phyloP scores from a whole-genome alignment of 2,329 filamentous ascomycete genomes.

The Apiospora sp. region DNA sequence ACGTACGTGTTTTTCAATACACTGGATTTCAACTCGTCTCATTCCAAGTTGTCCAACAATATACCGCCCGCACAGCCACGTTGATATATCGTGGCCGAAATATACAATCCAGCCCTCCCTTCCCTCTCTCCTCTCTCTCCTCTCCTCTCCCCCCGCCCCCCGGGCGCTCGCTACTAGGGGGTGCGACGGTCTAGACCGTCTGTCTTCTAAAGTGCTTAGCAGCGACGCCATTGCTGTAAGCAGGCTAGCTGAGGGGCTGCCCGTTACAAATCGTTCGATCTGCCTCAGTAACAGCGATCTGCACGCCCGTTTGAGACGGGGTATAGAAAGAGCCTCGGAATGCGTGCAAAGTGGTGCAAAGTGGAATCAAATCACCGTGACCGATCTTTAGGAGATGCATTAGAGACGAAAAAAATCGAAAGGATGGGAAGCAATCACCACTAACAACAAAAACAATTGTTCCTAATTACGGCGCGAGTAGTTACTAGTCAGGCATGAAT shows the following conservation, averaged over 20 bases:
- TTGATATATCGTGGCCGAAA: not conserved
- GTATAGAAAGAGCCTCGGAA: not conserved
- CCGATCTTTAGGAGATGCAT: not conserved
- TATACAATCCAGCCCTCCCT: too few relatives aligned
- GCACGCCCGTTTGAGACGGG: not conserved
- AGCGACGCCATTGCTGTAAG: not conserved
- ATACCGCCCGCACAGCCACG: not conserved
- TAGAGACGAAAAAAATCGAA: not conserved
- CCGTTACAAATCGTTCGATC: not conserved
- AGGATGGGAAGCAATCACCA: not conserved
- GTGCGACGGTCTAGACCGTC: constrained; percentile 9
- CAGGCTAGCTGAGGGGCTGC: not conserved
- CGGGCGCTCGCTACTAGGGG: not conserved
- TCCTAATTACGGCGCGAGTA: not conserved
- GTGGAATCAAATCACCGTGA: not conserved
- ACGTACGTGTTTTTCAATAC: not conserved
- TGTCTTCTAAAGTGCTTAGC: not conserved
- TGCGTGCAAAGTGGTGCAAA: not conserved
- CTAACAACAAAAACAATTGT: not conserved
- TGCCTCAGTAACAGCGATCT: constrained; percentile 17
- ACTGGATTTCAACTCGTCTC: not conserved
- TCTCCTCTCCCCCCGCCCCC: not conserved
- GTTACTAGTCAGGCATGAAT: not conserved
- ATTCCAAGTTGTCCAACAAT: not conserved
- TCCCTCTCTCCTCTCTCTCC: not conserved